These are phyloP conservation scores for Capsella rubella DNA, from an alignment of 441 rosid species.

Conservation along the genomic window DNA sequence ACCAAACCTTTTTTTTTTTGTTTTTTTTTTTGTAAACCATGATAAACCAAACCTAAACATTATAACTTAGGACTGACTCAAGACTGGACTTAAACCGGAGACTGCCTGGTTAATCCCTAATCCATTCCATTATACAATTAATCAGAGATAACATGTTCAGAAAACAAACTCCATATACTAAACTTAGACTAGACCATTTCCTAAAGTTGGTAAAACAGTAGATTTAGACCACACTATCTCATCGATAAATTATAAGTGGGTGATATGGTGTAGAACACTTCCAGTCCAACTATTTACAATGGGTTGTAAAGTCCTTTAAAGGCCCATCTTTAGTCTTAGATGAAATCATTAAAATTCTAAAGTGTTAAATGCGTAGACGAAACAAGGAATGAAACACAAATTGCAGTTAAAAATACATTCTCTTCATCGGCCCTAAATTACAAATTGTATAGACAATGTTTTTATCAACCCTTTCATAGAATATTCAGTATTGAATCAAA, in stretches of 20 bases:
- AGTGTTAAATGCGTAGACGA: no score
- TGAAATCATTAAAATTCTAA: not conserved
- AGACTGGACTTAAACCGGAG: not conserved
- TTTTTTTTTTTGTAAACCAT: no score
- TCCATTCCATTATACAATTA: not conserved
- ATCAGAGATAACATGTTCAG: not conserved
- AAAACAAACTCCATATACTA: not conserved
- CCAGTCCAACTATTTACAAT: conserved; percentile 4
- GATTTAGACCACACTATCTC: not conserved
- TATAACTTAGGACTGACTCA: no score
- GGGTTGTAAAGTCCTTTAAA: conserved; percentile 12
- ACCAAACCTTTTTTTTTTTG: no score
- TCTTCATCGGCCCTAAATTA: no score
- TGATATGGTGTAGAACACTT: not conserved
- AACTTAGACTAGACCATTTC: not conserved
- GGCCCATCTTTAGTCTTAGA: not conserved
- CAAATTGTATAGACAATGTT: no score
- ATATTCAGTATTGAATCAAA: no score
- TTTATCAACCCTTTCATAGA: no score
- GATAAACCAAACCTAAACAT: no score
- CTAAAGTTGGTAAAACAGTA: no score
- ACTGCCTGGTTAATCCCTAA: not conserved
- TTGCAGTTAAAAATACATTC: no score
- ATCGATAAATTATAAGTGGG: not conserved
- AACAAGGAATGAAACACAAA: no score